Evolutionary conservation across 2,329 filamentous ascomycete genomes (phyloP), one percentile per base, ranked within the genome.

Genomic region (Sclerotinia glacialis): DNA sequence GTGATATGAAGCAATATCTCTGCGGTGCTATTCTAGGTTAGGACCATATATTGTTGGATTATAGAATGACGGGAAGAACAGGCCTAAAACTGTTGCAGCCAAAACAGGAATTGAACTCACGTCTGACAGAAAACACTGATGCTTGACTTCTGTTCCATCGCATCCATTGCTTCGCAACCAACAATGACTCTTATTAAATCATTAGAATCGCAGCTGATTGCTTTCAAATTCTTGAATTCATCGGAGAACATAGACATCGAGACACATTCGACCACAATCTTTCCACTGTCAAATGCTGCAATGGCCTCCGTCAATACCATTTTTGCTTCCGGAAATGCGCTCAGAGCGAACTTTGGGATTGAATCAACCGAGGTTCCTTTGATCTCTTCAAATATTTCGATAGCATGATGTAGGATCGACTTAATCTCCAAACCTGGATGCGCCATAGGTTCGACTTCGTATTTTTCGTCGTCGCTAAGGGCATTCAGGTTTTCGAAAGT

Each of bases 241-340:
- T 56, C 42, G 26, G 60, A 63, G 58, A 73, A 69, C 6, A 65
- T 60, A 26, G 59, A 64, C 55, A 69, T 68, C 11, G 71, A 60
- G n/a, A 74, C 68, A 55, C 69, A 71, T 56, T 74, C 71, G 50
- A 74, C 31, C 47, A 73, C 60, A 26, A 72, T 59, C 37, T 68
- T 68, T n/a, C 71, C 70, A 34, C 66, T 62, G 34, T 73, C 68
- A 26, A 74, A 72, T 9, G 66, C 67, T 46, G 65, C 62, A 40
- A 68, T 46, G 1, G 67, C 64, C 23, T 70, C 64, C 28, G 69
- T 71, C 34, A 80, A 69, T 0, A 81, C 71, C 0, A 76, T 69
- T 4, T 74, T 71, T 0, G 76, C 74, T 28, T 77, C 74, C 2
- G 79, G 82, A 65, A 83, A 84, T 0, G 82, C 82, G 68, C 81